Evolutionary conservation across 257 asterid species (phyloP), one percentile per base, ranked within the genome.

Genomic region (Lithospermum erythrorhizon): DNA sequence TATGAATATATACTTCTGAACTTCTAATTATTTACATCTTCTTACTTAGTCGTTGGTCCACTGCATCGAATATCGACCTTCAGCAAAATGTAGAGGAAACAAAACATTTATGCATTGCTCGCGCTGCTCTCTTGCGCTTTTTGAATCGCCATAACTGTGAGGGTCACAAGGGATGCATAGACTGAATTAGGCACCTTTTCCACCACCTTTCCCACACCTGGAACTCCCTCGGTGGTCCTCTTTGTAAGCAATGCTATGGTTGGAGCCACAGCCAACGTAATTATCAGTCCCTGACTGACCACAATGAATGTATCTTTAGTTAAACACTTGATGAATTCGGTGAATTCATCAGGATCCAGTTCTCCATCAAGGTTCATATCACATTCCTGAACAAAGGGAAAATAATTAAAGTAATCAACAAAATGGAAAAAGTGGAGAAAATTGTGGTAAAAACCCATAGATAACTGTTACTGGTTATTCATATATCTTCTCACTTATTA

Each of bases 191-290:
- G 98, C 62, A 90, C 30, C 71, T 85, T 87, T 79, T 85, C 84
- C 61, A 90, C 90, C 37, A 83, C 86, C 49, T 81, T 87, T 3
- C 98, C 98, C 2, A 90, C 80, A 11, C 77, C 85, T 0, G 96
- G 98, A n/a, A 87, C 81, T 37, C 89, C 89, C 76, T 90, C 96
- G 16, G 95, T 83, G 1, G 95, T 52, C 81, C 81, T 77, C 73
- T 87, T 87, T 25, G 96, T 85, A 17, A 87, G 70, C 69, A 90
- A 0, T 58, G 98, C 98, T 58, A 90, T 73, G 1, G 95, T 77
- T 57, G 98, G 98, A 64, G 96, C 94, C n/a, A 81, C 84, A 21
- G 95, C 98, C 72, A 90, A 66, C 21, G 94, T 63, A 53, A 86
- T 61, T 18, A 90, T 77, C 82, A 90, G 58, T 59, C 94, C 91